These are phyloP conservation scores for Endocladia muricata DNA, from an alignment of 31 red algal genomes.

Conservation along the genomic window DNA sequence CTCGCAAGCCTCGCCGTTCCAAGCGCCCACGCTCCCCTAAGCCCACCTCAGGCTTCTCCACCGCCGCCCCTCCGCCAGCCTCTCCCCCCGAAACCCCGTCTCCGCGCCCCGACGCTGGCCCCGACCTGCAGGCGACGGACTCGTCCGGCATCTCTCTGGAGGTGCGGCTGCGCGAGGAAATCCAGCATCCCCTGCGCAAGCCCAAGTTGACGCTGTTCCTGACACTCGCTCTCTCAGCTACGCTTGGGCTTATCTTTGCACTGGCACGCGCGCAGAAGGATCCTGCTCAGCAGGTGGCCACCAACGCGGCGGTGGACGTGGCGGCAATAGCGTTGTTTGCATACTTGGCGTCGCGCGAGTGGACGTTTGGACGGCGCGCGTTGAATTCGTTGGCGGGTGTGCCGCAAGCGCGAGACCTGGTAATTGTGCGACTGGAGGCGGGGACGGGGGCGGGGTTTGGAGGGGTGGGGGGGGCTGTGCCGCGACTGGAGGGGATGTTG, in stretches of 20 bases:
- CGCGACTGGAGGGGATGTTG: background rate
- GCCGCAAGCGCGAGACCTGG: conserved; percentile 49
- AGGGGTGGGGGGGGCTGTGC: background rate
- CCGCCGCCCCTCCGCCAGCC: background rate
- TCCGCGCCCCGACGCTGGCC: background rate
- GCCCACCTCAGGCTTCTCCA: background rate
- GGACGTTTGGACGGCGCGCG: conserved; percentile 45
- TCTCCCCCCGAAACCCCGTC: background rate
- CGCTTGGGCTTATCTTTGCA: conserved; percentile 40
- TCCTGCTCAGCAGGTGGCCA: background rate
- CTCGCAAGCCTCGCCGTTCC: background rate
- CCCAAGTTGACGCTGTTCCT: conserved; percentile 51
- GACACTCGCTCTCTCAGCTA: conserved; percentile 46
- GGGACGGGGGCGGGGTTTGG: background rate
- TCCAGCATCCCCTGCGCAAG: conserved; percentile 54
- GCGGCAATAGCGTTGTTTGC: conserved; percentile 28
- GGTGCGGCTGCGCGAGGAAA: conserved; percentile 57
- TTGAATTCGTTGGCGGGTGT: conserved; percentile 43
- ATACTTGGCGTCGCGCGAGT: conserved; percentile 51
- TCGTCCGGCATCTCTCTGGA: conserved; percentile 47
- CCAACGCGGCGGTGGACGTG: conserved; percentile 41
- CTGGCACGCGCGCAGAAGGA: conserved; percentile 14
- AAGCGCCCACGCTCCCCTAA: conserved; percentile 7
- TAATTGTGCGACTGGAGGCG: background rate
- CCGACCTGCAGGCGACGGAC: conserved; percentile 12